phyloP scores from a whole-genome alignment of 306 rosid genomes.

The Vicia faba region DNA sequence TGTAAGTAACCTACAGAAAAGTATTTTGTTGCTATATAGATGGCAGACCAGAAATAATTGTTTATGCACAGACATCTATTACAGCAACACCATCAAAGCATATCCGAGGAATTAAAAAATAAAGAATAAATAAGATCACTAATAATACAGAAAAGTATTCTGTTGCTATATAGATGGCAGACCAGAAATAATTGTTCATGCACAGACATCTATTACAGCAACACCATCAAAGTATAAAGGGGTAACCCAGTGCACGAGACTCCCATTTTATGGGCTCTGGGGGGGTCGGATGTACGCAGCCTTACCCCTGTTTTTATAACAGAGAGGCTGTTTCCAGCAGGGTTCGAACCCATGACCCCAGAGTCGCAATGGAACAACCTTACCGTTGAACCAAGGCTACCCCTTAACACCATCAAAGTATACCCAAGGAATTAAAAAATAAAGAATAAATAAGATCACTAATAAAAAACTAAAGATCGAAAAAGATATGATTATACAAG shows the following conservation, averaged over 20 bases:
- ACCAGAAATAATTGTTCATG: slow-evolving; percentile 3
- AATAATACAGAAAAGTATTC: not conserved
- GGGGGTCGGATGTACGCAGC: too few species aligned
- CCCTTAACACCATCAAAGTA: too few species aligned
- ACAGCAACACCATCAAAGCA: slow-evolving; percentile 13
- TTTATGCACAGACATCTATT: slow-evolving; percentile 11
- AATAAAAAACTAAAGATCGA: not conserved
- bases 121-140: too few species aligned
- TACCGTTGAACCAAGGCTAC: too few species aligned
- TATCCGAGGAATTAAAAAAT: too few species aligned
- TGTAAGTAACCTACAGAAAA: slow-evolving; percentile 1
- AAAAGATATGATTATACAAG: slow-evolving; percentile 5
- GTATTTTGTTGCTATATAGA: not conserved
- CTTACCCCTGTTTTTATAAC: too few species aligned
- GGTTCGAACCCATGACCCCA: too few species aligned
- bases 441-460: slow-evolving; percentile 3
- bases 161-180: not conserved
- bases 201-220: slow-evolving; percentile 4
- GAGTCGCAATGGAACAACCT: too few species aligned
- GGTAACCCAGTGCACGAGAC: too few species aligned
- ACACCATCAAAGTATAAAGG: slow-evolving; percentile 21
- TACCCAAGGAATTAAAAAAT: not conserved
- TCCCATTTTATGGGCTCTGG: too few species aligned
- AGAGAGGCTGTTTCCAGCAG: too few species aligned
- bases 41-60: not conserved